Base-by-base conservation (phyloP, 495 filamentous ascomycete genomes). In the Podospora pseudocomata region DNA sequence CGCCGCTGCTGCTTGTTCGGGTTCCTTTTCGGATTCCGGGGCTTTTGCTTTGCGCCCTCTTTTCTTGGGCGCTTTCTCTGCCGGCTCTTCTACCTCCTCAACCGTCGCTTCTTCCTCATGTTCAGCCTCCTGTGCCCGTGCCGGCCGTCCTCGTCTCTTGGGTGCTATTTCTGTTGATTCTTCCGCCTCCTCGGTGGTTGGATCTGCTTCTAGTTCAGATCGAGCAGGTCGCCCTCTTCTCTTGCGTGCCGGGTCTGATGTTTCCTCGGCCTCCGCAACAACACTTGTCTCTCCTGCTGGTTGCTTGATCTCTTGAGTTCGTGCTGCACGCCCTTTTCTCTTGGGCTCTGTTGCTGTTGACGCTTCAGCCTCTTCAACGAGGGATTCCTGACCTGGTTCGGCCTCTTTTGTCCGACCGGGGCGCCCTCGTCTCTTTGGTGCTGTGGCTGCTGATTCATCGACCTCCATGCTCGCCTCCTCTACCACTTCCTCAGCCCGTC, bases 291-390 rank as follows among this genome's bases (percentile, higher is more conserved):
- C 30, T 32, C 7, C 5, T 7, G 7, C 30, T 32, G 30, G 4
- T 32, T 32, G n/a, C 59, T 67, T 66, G 5, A 15, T 54, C 20
- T 67, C 67, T 0, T 54, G 63, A n/a, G 5, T 30, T 65, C 70
- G 71, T n/a, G 60, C 32, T 18, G 66, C 70, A 2, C 73, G 67
- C 27, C 75, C 68, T 68, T 68, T 74, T 58, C 70, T 74, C 61
- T 61, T 69, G 2, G 65, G 61, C 27, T 3, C 60, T 30, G 26
- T 66, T 3, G 11, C 54, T 56, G 54, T 15, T 20, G 54, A 56
- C 15, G 5, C 16, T 20, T 18, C 54, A 56, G 2, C 19, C 19
- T 56, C 54, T 1, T 18, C 19, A 18, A 19, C 4, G 11, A 20
- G 4, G 4, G 54, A 18, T 15, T 56, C 11, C 54, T 56, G 16